Base-by-base conservation (phyloP, 306 rosid genomes). In the Amphicarpaea edgeworthii region DNA sequence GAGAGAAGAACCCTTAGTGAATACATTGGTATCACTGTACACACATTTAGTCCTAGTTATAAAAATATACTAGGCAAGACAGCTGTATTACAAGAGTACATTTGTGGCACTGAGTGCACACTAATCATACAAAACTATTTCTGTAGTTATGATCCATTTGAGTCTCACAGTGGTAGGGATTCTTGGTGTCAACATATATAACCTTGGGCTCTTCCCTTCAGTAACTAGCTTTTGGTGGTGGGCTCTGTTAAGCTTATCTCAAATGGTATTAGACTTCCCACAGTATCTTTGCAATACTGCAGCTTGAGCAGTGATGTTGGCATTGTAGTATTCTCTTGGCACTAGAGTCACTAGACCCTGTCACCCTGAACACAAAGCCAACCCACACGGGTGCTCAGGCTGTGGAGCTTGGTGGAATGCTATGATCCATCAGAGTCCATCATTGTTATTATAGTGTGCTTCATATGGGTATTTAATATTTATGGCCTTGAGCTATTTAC, bases 381-480 rank as follows among this genome's bases (percentile, higher is more conserved):
- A 70, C 12, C 75, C 21, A 8, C 55, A 41, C 15, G 40, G 26
- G 24, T 54, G 28, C 65, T 6, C 37, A 24, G 37, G 37, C 38
- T 53, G 38, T 16, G 10, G 63, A 34, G 15, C 76, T 32, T 34
- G 50, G 50, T 70, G 63, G 75, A 30, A 51, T 70, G 50, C 46
- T 32, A 70, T 70, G 76, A 19, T 70, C 6, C 16, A 24, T 72
- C 16, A 2, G 1, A 14, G 24, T 72, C 7, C 55, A 16, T 40
- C 34, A 55, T 55, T 26, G 11, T 40, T 54, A 16, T 51, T 50
- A 30, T 69, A 0, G 47, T 5, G 12, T 12, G 46, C 61, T 30
- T 49, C 28, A 19, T 30, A 6, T 30, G 12, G 59, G 30, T 70
- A 54, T 19, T 14, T 34, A 8, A 17, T 70, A 54, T 19, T 14